Evolutionary conservation across 106 monocot genomes (phyloP).

Genomic region (Gastrodia elata): DNA sequence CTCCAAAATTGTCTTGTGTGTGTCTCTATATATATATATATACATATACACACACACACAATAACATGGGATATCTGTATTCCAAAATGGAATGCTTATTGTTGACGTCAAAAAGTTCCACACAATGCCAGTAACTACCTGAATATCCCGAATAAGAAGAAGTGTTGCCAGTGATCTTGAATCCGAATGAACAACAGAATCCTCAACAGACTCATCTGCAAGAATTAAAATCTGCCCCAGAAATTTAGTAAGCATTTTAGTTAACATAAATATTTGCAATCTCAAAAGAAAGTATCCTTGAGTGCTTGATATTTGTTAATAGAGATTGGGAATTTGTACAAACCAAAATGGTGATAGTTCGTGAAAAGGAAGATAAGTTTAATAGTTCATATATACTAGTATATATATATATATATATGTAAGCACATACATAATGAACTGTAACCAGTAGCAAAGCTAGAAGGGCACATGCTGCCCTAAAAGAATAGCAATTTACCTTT

Average conservation of each 20-base stretch:
- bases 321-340: neutral
- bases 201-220: slow-evolving; percentile 88
- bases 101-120: neutral
- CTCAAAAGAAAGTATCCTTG: neutral
- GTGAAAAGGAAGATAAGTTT: neutral
- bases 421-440: too few species aligned
- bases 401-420: neutral
- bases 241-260: slow-evolving; percentile 32
- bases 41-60: too few species aligned
- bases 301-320: neutral
- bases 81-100: neutral
- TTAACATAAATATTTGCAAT: neutral
- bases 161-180: slow-evolving; percentile 91
- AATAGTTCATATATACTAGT: neutral
- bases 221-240: slow-evolving; percentile 82
- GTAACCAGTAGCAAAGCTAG: too few species aligned
- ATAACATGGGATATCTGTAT: neutral
- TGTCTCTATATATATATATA: too few species aligned
- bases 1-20: too few species aligned
- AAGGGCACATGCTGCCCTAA: too few species aligned
- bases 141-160: slow-evolving; percentile 94
- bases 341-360: neutral
- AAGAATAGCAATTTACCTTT: neutral
- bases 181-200: slow-evolving; percentile 83
- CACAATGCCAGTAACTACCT: slow-evolving; percentile 34